These are phyloP conservation scores for Blastomyces parvus DNA, from an alignment of 2,329 filamentous ascomycete species.

Conservation along the genomic window DNA sequence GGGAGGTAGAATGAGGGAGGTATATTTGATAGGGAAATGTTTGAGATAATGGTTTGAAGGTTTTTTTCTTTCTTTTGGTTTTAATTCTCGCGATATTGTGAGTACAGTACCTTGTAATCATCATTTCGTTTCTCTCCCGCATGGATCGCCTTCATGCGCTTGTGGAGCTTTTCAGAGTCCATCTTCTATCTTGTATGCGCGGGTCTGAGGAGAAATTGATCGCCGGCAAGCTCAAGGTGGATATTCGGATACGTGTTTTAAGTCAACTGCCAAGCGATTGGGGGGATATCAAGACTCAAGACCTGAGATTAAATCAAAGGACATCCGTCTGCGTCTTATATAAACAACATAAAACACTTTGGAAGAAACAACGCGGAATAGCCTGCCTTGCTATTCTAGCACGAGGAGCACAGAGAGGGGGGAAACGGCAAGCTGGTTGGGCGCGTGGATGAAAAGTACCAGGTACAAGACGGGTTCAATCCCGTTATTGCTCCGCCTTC, in stretches of 20 bases:
- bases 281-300: not conserved
- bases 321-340: not conserved
- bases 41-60: not conserved
- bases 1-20: no score
- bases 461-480: no score
- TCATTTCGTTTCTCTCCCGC: not conserved
- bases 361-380: not conserved
- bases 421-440: not conserved
- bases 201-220: not conserved
- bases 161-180: slow-evolving; percentile 5
- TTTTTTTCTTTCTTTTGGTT: not conserved
- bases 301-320: not conserved
- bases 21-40: no score
- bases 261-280: not conserved
- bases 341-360: not conserved
- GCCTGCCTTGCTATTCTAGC: not conserved
- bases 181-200: not conserved
- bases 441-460: not conserved
- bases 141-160: slow-evolving; percentile 7
- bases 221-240: not conserved
- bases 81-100: not conserved
- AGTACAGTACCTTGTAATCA: slow-evolving; percentile 7
- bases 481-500: no score
- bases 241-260: not conserved
- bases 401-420: not conserved